Conservation (phyloP, 257 asterid species). For the Apocynum venetum region DNA sequence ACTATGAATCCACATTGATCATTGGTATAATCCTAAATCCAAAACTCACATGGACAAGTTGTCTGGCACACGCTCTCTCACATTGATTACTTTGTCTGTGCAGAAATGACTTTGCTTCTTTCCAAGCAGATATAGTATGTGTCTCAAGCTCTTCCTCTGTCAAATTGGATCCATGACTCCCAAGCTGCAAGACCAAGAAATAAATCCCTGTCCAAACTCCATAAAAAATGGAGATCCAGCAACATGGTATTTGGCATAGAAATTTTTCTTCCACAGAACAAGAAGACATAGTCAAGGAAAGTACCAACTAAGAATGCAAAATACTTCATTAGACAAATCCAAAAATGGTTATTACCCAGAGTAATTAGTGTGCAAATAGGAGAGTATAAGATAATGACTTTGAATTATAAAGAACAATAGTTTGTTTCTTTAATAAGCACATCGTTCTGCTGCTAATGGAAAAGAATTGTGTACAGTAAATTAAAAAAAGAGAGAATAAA, state of each 20-base stretch:
- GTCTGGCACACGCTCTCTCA: constrained; percentile 28
- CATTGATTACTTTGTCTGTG: constrained; percentile 16
- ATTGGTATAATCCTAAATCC: not conserved
- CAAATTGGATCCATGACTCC: constrained; percentile 31
- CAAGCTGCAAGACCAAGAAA: constrained; percentile 24
- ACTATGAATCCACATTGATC: not conserved
- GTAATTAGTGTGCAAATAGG: not conserved
- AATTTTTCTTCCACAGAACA: not conserved
- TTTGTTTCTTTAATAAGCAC: not conserved
- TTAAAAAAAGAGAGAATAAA: not conserved
- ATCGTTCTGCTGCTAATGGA: not conserved
- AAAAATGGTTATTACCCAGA: not conserved
- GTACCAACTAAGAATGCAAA: not conserved
- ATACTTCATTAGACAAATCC: not conserved
- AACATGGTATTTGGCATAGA: not conserved
- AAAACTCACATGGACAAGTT: constrained; percentile 72
- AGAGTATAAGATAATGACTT: not conserved
- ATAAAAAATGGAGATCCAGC: not conserved
- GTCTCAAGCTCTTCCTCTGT: constrained; percentile 37
- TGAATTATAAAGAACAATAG: not conserved
- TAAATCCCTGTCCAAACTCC: constrained; percentile 2
- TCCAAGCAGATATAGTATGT: constrained; percentile 37
- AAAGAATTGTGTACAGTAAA: not conserved
- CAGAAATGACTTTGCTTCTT: constrained; percentile 22
- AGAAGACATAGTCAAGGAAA: not conserved